Evolutionary conservation across 73 alveolate genomes (phyloP).

Genomic region (Paramecium pentaurelia): DNA sequence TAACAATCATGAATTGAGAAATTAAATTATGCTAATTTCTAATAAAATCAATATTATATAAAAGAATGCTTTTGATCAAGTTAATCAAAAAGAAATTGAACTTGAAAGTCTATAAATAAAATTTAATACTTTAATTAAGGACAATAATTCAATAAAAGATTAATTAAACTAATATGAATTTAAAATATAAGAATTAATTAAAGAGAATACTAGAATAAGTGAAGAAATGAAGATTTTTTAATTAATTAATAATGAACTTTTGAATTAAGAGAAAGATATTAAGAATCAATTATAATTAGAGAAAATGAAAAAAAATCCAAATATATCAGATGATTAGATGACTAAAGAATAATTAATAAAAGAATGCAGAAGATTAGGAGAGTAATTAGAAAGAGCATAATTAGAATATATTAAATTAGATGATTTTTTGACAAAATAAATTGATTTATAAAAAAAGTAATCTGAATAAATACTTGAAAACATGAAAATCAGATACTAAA

Average conservation of each 20-base stretch:
- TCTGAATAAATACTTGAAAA: background rate
- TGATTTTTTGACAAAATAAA: constrained; percentile 4
- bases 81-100: background rate
- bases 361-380: background rate
- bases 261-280: background rate
- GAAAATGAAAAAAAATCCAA: background rate
- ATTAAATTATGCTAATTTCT: background rate
- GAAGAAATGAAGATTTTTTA: background rate
- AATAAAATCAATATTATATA: background rate
- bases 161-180: background rate
- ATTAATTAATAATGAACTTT: background rate
- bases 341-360: background rate
- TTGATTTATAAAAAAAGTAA: constrained; percentile 1
- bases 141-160: background rate
- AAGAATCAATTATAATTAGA: background rate
- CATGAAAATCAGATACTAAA: background rate
- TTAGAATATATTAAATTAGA: constrained; percentile 26
- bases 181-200: background rate
- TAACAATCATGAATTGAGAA: background rate
- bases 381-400: constrained; percentile 16
- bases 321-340: background rate
- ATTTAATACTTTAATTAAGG: background rate
- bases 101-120: background rate
- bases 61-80: background rate
- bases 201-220: background rate